These are phyloP conservation scores for Tylopilus felleus DNA, from an alignment of 768 basidiomycete genomes.

Conservation along the genomic window DNA sequence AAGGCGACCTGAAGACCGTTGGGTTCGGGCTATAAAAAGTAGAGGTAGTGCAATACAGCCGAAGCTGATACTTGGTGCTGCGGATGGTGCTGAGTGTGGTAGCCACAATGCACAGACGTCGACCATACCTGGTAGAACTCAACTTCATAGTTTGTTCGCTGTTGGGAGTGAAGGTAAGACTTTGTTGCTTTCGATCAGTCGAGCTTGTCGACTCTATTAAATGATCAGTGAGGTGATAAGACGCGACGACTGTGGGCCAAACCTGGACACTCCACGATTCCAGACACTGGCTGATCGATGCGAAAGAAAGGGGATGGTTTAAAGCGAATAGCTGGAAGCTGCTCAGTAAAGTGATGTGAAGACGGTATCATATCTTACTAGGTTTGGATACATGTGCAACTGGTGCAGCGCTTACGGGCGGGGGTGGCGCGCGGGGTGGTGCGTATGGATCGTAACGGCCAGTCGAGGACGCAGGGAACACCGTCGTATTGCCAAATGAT, in stretches of 20 bases:
- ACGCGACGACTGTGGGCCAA: slow-evolving; percentile 9
- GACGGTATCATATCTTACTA: slow-evolving; percentile 21
- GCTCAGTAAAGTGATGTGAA: slow-evolving; percentile 11
- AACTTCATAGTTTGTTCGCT: slow-evolving; percentile 64
- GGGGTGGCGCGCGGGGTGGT: slow-evolving; percentile 46
- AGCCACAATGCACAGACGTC: background rate
- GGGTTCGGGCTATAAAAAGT: slow-evolving; percentile 56
- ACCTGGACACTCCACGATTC: slow-evolving; percentile 79
- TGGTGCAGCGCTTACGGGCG: slow-evolving; percentile 38
- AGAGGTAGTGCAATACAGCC: slow-evolving; percentile 87
- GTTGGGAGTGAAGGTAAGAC: slow-evolving; percentile 60
- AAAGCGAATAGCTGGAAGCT: slow-evolving; percentile 60
- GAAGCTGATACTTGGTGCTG: slow-evolving; percentile 74
- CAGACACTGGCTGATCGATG: slow-evolving; percentile 62
- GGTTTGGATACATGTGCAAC: slow-evolving; percentile 26
- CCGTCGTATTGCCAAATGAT: slow-evolving; percentile 22
- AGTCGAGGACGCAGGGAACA: slow-evolving; percentile 28
- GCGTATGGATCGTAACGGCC: slow-evolving; percentile 67
- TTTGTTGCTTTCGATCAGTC: slow-evolving; percentile 71
- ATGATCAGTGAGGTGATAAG: slow-evolving; percentile 4
- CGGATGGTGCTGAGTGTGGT: slow-evolving; percentile 10
- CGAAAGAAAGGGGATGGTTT: slow-evolving; percentile 77
- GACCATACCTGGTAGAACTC: slow-evolving; percentile 48
- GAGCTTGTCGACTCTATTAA: slow-evolving; percentile 67
- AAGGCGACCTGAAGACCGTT: slow-evolving; percentile 48